phyloP scores from a whole-genome alignment of 2,329 filamentous ascomycete species.

The Fusarium compactum region DNA sequence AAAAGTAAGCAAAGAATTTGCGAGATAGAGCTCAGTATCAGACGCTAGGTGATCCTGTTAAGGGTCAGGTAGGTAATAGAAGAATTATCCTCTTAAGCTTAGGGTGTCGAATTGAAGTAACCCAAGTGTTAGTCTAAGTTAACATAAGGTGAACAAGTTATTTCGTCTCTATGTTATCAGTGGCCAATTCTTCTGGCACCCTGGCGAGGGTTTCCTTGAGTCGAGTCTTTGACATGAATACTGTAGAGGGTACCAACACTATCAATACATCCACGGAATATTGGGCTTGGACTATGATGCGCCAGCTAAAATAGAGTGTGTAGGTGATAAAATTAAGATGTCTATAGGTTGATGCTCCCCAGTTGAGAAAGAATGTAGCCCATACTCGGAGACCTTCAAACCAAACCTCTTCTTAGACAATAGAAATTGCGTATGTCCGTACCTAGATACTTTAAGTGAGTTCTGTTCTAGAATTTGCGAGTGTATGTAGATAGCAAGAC shows the following conservation, averaged over 20 bases:
- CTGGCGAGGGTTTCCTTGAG: too few species aligned
- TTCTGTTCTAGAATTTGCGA: background rate
- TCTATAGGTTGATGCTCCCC: accelerated
- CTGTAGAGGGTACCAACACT: too few species aligned
- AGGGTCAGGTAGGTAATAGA: background rate
- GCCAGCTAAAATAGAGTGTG: too few species aligned
- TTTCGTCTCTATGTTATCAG: too few species aligned
- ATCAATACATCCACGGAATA: background rate
- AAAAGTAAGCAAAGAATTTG: background rate
- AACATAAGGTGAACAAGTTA: background rate
- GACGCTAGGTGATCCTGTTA: background rate
- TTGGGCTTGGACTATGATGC: background rate
- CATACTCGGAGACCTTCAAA: background rate
- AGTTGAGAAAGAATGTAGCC: background rate
- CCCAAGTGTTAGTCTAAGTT: background rate
- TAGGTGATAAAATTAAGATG: accelerated
- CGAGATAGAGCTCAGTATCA: background rate
- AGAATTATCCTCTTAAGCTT: background rate
- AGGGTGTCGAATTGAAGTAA: background rate
- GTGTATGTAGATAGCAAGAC: background rate
- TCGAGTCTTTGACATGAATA: too few species aligned
- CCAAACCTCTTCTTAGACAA: background rate
- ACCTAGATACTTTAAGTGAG: accelerated
- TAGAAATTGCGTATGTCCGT: background rate
- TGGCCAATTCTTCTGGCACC: too few species aligned